Base-by-base conservation (phyloP, 768 basidiomycete species). In the Agaricus sinodeliciosus region DNA sequence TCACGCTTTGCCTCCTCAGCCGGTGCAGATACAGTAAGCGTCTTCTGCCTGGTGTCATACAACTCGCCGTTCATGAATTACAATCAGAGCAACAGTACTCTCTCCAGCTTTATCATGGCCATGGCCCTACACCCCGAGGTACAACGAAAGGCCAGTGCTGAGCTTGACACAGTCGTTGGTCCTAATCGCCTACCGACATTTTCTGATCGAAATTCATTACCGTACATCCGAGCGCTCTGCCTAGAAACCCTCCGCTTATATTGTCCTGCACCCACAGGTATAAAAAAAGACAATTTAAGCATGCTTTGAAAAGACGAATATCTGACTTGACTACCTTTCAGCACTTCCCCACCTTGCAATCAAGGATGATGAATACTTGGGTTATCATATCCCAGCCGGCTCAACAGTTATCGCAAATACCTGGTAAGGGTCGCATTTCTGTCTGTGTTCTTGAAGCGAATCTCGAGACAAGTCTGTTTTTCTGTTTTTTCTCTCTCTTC, bases 81-180 rank as follows among this genome's bases (percentile, higher is more conserved):
- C 13, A 8, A n/a, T 50, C 44, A 46, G 51, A 52, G 51, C 35
- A 45, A 15, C 36, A 52, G 51, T 15, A 26, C 28, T 15, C 25
- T 52, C 15, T 45, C 27, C 16, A 52, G 51, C 26, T 52, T 52
- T 43, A 51, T 61, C 44, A n/a, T 59, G 18, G 56, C 55, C 26
- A 61, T 61, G 60, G 49, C 55, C 16, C 55, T 56, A 5, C 50
- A 56, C 28, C 58, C 57, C 1, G 40, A 57, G 4, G 52, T 59
- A 11, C 60, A 61, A 34, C 16, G 25, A 11, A 57, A 55, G 40
- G 60, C 54, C 4, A 58, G 59, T 22, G 48, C 55, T 27, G 63
- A 69, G 48, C 57, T 68, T 25, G 67, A 68, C 28, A 34, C 43
- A 7, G 60, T 66, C 36, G 59, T 66, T 5, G 64, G 63, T 12